These are phyloP conservation scores for Solanum tacnaense DNA, from an alignment of 257 asterid genomes.

Conservation along the genomic window DNA sequence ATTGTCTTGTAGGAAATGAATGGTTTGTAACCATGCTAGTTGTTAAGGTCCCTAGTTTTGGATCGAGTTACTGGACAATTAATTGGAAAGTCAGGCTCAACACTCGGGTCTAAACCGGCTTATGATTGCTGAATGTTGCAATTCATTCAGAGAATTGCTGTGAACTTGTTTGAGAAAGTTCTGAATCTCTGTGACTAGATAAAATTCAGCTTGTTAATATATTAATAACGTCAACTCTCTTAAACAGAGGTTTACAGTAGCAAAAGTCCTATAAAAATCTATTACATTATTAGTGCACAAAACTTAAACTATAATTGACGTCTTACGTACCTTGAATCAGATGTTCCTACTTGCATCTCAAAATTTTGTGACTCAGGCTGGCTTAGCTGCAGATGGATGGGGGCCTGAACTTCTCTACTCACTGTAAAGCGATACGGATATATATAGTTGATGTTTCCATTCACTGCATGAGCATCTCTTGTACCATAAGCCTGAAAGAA, in stretches of 20 bases:
- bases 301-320: background rate
- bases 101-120: background rate
- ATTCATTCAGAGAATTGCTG: background rate
- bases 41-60: background rate
- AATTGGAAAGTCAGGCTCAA: background rate
- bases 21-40: background rate
- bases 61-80: background rate
- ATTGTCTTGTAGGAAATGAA: background rate
- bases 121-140: background rate
- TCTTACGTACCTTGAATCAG: conserved; percentile 31
- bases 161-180: background rate
- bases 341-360: conserved; percentile 10
- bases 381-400: conserved; percentile 49
- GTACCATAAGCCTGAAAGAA: conserved; percentile 42
- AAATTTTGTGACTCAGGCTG: conserved; percentile 28
- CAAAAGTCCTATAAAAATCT: background rate
- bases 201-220: background rate
- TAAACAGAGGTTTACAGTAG: background rate
- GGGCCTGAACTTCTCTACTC: conserved; percentile 13
- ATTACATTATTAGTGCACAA: background rate
- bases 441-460: conserved; percentile 2
- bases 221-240: background rate
- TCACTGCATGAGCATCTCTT: conserved; percentile 23
- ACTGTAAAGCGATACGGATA: conserved; percentile 23
- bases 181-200: background rate